Conservation (phyloP, 2,329 filamentous ascomycete genomes). For the Pestalotiopsis sp. region DNA sequence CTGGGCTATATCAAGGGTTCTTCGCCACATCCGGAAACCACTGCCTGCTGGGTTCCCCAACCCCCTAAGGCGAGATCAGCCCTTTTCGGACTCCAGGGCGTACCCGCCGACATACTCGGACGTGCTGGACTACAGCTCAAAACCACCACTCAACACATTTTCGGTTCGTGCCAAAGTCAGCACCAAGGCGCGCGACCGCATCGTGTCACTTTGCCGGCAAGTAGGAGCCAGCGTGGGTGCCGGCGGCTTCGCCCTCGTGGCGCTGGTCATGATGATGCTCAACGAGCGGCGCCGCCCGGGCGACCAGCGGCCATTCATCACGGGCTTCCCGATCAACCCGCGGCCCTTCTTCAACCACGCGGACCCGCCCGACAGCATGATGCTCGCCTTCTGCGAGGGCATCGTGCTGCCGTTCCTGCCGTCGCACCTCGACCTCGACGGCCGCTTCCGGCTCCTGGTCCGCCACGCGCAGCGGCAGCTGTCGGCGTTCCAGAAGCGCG, state of each 20-base stretch:
- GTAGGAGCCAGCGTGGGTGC: slow-evolving; percentile 26
- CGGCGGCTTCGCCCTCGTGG: slow-evolving; percentile 23
- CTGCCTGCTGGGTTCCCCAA: slow-evolving; percentile 24
- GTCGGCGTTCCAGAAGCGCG: slow-evolving; percentile 3
- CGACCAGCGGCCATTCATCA: not conserved
- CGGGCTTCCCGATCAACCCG: not conserved
- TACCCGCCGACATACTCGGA: slow-evolving; percentile 18
- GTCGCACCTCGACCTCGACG: not conserved
- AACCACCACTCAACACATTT: slow-evolving; percentile 25
- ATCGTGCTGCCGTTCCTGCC: slow-evolving; percentile 4
- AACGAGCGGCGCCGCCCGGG: slow-evolving; percentile 19
- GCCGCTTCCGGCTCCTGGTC: not conserved
- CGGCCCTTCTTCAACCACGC: slow-evolving; percentile 3
- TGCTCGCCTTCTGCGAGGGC: slow-evolving; percentile 3
- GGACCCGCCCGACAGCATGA: not conserved
- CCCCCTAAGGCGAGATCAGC: slow-evolving; percentile 20
- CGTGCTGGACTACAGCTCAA: slow-evolving; percentile 23
- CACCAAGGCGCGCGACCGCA: slow-evolving; percentile 21
- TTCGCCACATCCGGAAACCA: slow-evolving; percentile 25
- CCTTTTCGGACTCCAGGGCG: slow-evolving; percentile 12
- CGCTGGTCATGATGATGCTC: slow-evolving; percentile 27
- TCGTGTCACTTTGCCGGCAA: slow-evolving; percentile 20
- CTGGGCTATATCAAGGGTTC: slow-evolving; percentile 26
- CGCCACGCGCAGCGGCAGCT: slow-evolving; percentile 4
- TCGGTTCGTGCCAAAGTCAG: slow-evolving; percentile 14